Base-by-base conservation (phyloP, 108 stramenopile genomes). In the Skeletonema grethae region DNA sequence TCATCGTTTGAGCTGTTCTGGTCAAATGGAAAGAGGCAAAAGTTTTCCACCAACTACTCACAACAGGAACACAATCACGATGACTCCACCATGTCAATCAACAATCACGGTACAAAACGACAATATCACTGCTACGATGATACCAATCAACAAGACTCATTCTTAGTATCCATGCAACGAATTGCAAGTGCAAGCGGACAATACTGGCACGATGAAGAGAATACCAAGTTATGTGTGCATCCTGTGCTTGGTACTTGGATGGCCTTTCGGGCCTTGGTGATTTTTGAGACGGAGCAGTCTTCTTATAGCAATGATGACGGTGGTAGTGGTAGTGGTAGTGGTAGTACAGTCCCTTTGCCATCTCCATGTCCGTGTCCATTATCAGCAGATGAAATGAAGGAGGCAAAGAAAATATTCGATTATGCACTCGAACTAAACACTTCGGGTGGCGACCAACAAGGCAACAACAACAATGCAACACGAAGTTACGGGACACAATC, bases 81-180 rank as follows among this genome's bases (percentile, higher is more conserved):
- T n/a, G n/a, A 16, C 32, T 57, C n/a, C n/a, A 6, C 12, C 11
- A n/a, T 69, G 68, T 25, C n/a, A 15, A 11, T 9, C 8, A 63
- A 41, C 20, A 63, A 45, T 39, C 0, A 6, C 0, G 0, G 25
- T 0, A 22, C 63, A 8, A 7, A 67, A 46, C 31, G 22, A 58
- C 30, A 72, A 11, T 61, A 70, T 18, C 75, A 68, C 32, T 82
- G 64, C 24, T 77, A 22, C 32, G 55, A 69, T 39, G 55, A 69
- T 31, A 16, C 53, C 38, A 34, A 62, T 1, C 25, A 28, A 2
- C 50, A 72, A 13, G 28, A 56, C 7, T 65, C 80, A 29, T 72
- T 80, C 35, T 35, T 86, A 32, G 79, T 86, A 22, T 86, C 85
- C 24, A 86, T 86, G 85, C 79, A 76, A 72, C 62, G 85, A 50